phyloP scores from a whole-genome alignment of 1,284 basidiomycete genomes.

The Polyporus tsugae region DNA sequence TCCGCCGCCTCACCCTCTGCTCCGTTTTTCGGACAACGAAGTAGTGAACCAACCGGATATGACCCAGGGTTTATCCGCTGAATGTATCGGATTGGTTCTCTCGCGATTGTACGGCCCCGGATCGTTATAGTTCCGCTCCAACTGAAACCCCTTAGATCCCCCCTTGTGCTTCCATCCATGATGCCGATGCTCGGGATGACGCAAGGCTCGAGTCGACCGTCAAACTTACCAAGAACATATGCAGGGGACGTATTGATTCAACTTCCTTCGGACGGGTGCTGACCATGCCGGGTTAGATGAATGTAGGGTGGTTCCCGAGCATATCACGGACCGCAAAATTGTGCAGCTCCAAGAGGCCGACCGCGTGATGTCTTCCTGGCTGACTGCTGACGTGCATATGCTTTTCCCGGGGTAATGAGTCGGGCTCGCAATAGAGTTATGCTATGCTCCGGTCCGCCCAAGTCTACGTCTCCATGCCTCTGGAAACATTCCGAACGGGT shows the following conservation, averaged over 20 bases:
- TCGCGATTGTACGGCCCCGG: no score
- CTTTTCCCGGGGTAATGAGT: not conserved
- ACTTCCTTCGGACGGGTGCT: not conserved
- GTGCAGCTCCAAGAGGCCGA: not conserved
- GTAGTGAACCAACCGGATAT: constrained; percentile 1
- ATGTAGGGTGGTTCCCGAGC: not conserved
- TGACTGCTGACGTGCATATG: not conserved
- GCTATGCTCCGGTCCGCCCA: not conserved
- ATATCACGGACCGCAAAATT: not conserved
- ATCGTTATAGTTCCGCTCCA: not conserved
- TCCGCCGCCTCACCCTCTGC: no score
- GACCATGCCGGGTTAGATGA: not conserved
- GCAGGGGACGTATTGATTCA: not conserved
- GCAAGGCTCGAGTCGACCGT: not conserved
- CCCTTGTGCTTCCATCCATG: not conserved
- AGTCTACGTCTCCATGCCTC: constrained; percentile 3
- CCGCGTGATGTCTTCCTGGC: not conserved
- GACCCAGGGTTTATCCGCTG: not conserved
- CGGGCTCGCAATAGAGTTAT: not conserved
- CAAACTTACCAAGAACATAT: not conserved
- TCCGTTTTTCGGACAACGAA: not conserved
- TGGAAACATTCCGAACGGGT: not conserved
- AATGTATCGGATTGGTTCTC: not conserved
- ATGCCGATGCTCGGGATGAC: not conserved
- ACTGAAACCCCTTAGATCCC: not conserved